Percentiles rank a stretch among this genome's conserved stretches.
Conservation (phyloP, 2,329 filamentous ascomycete genomes). For the Hypomyces rosellus region DNA sequence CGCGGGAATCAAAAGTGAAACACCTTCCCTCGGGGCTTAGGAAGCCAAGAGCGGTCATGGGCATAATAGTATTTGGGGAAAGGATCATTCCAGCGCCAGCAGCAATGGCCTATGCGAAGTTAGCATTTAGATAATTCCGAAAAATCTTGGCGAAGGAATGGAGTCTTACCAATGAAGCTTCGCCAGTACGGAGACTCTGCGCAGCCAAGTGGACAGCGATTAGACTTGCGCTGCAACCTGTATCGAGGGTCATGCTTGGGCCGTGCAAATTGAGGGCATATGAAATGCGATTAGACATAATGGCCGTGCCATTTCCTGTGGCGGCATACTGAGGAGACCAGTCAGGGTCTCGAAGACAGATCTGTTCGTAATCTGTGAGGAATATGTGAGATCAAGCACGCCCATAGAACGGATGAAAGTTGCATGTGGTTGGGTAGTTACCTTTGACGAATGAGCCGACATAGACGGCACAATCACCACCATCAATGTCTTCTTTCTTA, state of each 20-base stretch:
- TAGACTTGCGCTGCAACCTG: conserved; percentile 51
- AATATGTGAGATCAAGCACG: neutral
- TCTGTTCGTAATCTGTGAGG: conserved; percentile 41
- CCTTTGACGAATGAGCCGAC: conserved; percentile 47
- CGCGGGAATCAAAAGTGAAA: conserved; percentile 51
- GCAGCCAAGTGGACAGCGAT: conserved; percentile 49
- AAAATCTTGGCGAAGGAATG: neutral
- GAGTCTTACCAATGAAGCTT: conserved; percentile 33
- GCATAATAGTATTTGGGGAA: conserved; percentile 49
- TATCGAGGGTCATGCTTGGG: conserved; percentile 52
- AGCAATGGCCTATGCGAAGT: conserved; percentile 36
- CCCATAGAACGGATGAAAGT: too few relatives aligned
- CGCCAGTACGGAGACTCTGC: conserved; percentile 40
- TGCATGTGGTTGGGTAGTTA: conserved; percentile 11
- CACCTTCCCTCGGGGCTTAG: conserved; percentile 45
- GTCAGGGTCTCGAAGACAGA: conserved; percentile 44
- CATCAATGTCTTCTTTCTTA: conserved; percentile 36
- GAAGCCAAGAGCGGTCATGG: conserved; percentile 49
- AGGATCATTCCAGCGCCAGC: conserved; percentile 48
- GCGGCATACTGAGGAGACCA: conserved; percentile 46
- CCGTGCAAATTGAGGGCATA: conserved; percentile 50
- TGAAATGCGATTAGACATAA: conserved; percentile 50
- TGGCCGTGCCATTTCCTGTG: conserved; percentile 46
- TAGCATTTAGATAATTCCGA: conserved; percentile 8
- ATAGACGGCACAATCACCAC: conserved; percentile 41